A percentile compares a stretch with the other conserved stretches of the same genome.
Conservation (phyloP, 2,329 filamentous ascomycete genomes). For the Colletotrichum musae region DNA sequence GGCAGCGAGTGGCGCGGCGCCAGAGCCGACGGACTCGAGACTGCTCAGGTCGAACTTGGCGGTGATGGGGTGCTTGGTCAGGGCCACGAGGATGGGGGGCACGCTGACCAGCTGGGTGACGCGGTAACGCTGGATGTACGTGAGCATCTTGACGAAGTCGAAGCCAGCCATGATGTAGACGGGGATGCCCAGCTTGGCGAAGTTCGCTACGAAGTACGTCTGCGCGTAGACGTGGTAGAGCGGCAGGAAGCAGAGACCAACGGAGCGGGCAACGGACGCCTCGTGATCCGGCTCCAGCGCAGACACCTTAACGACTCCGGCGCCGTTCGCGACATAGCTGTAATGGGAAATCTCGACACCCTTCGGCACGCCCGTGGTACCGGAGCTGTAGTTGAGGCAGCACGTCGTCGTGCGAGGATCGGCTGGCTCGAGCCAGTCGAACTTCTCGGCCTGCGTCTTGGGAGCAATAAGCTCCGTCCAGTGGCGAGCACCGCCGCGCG, state of each 20-base stretch:
- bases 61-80: conserved; percentile 79
- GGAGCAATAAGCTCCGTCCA: conserved; percentile 75
- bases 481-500: conserved; percentile 63
- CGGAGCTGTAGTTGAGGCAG: conserved; percentile 84
- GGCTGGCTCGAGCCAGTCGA: conserved; percentile 73
- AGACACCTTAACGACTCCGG: conserved; percentile 68
- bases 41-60: conserved; percentile 78
- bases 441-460: conserved; percentile 66
- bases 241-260: conserved; percentile 78
- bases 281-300: conserved; percentile 64
- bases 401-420: conserved; percentile 69
- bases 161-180: conserved; percentile 86
- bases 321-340: conserved; percentile 81
- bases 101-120: conserved; percentile 79
- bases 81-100: conserved; percentile 80
- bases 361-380: conserved; percentile 87
- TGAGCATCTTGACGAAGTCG: conserved; percentile 80
- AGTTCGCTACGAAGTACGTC: conserved; percentile 76
- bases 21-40: conserved; percentile 71
- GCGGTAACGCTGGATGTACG: conserved; percentile 75
- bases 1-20: conserved; percentile 78
- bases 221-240: conserved; percentile 84
- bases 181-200: conserved; percentile 69
- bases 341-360: conserved; percentile 86
- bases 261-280: conserved; percentile 53